Base-by-base conservation (phyloP, 441 rosid genomes). In the Pelargonium myrrhifolium region DNA sequence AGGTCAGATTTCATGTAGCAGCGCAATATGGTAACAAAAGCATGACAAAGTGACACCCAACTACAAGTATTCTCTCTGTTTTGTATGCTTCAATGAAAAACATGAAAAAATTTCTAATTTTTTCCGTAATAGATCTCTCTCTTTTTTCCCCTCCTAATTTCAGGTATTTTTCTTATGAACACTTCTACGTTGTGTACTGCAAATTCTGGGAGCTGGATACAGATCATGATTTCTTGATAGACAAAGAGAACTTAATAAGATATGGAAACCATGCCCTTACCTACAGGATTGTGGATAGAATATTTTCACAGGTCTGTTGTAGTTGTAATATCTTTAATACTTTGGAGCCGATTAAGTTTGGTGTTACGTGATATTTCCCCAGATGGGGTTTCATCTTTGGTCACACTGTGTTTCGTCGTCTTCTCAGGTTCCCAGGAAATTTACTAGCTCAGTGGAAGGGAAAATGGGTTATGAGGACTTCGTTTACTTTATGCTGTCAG, bases 391-490 rank as follows among this genome's bases (percentile, higher is more conserved):
- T 59, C 62, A 59, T 62, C 22, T 31, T 28, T 31, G 7, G 10
- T 6, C 56, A 9, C 68, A 6, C 59, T 64, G 5, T 68, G 61
- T 69, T 64, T 68, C 67, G 5, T 31, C 74, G 15, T 73, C 59
- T 68, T 76, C 68, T 74, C 73, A 94, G 99, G 85, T 92, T 69
- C 79, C 96, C 0, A 87, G 95, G 71, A 92, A 89, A 80, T 95
- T 95, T 82, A 92, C 92, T 10, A 86, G 97, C 77, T 86, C 78
- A 78, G 82, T 82, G 64, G 95, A 92, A 79, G 99, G 95, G 72
- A 95, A 95, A 78, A 95, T 95, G 97, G 92, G 98, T 53, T 95
- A 95, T 83, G 98, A 95, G 83, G 99, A 95, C 78, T 95, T 95
- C 75, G 98, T 92, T 49, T 89, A 90, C 84, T 95, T 95, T 78